phyloP scores from a whole-genome alignment of 129 eudicot species.

The Scalesia atractyloides region DNA sequence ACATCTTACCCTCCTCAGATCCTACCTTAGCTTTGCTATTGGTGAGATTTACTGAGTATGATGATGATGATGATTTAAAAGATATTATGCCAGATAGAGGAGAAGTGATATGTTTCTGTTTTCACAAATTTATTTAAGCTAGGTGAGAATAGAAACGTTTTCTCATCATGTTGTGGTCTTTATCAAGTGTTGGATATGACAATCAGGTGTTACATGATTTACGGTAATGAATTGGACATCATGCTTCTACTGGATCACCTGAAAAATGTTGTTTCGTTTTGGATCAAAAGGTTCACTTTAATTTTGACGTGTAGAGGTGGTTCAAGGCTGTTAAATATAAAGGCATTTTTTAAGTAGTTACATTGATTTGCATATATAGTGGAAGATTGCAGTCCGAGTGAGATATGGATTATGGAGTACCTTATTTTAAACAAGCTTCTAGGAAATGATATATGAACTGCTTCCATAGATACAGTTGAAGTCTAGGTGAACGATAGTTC shows the following conservation, averaged over 20 bases:
- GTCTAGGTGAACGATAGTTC: not conserved
- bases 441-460: constrained; percentile 1
- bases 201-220: constrained; percentile 4
- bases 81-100: constrained; percentile 21
- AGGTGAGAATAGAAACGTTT: constrained; percentile 3
- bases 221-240: not conserved
- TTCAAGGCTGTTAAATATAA: not conserved
- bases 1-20: too few relatives aligned
- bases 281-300: not conserved
- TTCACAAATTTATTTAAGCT: not conserved
- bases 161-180: not conserved
- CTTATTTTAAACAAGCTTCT: constrained; percentile 1
- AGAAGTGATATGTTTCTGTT: not conserved
- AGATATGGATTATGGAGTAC: constrained; percentile 1
- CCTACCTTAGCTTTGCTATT: too few relatives aligned
- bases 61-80: too few relatives aligned
- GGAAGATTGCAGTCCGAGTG: not conserved
- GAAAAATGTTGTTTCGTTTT: constrained; percentile 2
- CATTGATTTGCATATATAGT: constrained; percentile 16
- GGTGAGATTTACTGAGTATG: too few relatives aligned
- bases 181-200: not conserved
- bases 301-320: not conserved
- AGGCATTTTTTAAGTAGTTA: constrained; percentile 1
- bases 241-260: not conserved
- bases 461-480: not conserved